A percentile compares a stretch with the other conserved stretches of the same genome.
Conservation (phyloP, 2,329 filamentous ascomycete species). For the Pestalotiopsis sp. region DNA sequence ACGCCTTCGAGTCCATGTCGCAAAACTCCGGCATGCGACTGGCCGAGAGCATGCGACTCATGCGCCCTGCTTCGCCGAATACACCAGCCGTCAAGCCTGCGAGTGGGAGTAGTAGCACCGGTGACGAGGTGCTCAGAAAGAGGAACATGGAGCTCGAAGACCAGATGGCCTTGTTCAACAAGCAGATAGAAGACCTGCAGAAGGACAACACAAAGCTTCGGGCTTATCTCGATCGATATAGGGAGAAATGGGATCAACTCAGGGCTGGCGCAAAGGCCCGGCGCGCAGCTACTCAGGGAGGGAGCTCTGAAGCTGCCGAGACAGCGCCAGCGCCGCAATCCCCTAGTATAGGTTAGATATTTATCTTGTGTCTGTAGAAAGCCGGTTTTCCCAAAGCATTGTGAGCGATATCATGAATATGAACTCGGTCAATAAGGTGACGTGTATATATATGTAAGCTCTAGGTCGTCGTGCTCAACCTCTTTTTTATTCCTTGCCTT, state of each 20-base stretch:
- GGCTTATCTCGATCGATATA: constrained; percentile 59
- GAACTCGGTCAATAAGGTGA: too few species aligned
- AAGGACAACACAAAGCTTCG: constrained; percentile 58
- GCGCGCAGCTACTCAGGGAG: constrained; percentile 23
- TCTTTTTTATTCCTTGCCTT: too few species aligned
- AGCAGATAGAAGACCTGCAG: constrained; percentile 69
- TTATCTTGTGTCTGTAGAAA: background rate
- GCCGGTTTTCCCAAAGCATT: background rate
- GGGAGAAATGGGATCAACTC: constrained; percentile 63
- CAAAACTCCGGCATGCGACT: constrained; percentile 86
- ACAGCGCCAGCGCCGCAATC: background rate
- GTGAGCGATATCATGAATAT: background rate
- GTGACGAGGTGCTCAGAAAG: constrained; percentile 47
- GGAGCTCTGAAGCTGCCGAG: constrained; percentile 16
- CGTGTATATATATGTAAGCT: too few species aligned
- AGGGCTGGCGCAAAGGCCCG: constrained; percentile 64
- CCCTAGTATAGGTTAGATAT: constrained; percentile 9
- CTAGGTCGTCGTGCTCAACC: too few species aligned
- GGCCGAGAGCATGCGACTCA: constrained; percentile 76
- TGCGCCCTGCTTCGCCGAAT: constrained; percentile 58
- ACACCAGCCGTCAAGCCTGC: constrained; percentile 32
- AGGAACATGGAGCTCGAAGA: constrained; percentile 70
- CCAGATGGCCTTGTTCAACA: constrained; percentile 57
- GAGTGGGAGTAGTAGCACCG: constrained; percentile 20
- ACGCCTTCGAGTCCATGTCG: constrained; percentile 89